Percentiles rank a stretch among this genome's conserved stretches.
phyloP scores from a whole-genome alignment of 257 asterid species.

The Anisodus acutangulus region DNA sequence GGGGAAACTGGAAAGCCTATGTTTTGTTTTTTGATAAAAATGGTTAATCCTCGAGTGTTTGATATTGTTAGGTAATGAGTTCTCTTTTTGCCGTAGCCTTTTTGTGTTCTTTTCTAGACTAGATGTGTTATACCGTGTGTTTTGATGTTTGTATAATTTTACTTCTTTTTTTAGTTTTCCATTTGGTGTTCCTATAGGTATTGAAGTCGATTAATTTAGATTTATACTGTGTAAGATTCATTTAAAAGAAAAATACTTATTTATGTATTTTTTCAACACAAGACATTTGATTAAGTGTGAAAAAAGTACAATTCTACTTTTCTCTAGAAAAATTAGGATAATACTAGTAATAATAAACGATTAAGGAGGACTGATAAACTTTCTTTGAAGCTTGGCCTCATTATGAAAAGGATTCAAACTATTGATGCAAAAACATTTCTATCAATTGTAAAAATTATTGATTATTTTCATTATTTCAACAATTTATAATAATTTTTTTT shows the following conservation, averaged over 20 bases:
- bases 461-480: not conserved
- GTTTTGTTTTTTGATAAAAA: not conserved
- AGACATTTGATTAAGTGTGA: too few relatives aligned
- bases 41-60: not conserved
- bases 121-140: not conserved
- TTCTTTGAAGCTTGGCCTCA: not conserved
- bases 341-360: not conserved
- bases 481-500: not conserved
- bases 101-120: not conserved
- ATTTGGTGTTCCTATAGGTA: too few relatives aligned
- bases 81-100: not conserved
- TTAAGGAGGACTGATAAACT: not conserved
- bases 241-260: too few relatives aligned
- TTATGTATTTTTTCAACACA: too few relatives aligned
- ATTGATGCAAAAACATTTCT: not conserved
- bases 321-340: too few relatives aligned
- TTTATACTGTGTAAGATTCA: too few relatives aligned
- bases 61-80: not conserved
- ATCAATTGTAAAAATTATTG: not conserved
- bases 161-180: not conserved
- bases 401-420: not conserved
- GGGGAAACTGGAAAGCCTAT: conserved; percentile 21
- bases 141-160: not conserved
- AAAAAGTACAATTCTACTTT: too few relatives aligned
- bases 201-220: too few relatives aligned